Evolutionary conservation across 306 rosid genomes (phyloP).

Genomic region (Herpetospermum pedunculosum): DNA sequence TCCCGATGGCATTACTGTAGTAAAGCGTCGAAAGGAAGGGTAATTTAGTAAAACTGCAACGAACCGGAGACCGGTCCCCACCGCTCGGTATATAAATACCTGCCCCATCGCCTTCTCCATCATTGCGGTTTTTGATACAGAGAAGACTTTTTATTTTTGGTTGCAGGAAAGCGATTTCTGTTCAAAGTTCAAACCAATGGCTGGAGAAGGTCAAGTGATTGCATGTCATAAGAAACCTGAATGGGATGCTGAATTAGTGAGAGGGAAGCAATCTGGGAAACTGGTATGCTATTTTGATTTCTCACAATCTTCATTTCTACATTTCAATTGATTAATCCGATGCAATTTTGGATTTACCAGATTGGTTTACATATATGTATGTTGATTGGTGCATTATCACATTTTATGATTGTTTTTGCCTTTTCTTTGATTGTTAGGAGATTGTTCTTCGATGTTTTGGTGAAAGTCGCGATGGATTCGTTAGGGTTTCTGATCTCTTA

Average conservation of each 20-base stretch:
- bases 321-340: neutral
- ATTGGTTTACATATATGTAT: too few species aligned
- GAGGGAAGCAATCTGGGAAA: slow-evolving; percentile 25
- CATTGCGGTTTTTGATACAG: neutral
- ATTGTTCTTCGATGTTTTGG: neutral
- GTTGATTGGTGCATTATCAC: too few species aligned
- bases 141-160: neutral
- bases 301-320: neutral
- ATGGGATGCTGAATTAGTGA: slow-evolving; percentile 23
- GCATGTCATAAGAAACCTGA: slow-evolving; percentile 20
- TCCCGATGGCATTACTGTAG: neutral
- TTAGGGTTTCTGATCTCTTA: neutral
- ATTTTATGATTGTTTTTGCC: neutral
- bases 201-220: slow-evolving; percentile 35
- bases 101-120: neutral
- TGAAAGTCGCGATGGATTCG: neutral
- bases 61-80: neutral
- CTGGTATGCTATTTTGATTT: slow-evolving; percentile 18
- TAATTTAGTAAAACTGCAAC: neutral
- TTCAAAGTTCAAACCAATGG: neutral
- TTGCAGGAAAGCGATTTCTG: neutral
- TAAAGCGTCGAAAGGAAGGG: neutral
- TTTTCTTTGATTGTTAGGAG: neutral
- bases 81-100: neutral
- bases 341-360: neutral